phyloP scores from a whole-genome alignment of 148 eudicot genomes.

The Arbutus unedo region DNA sequence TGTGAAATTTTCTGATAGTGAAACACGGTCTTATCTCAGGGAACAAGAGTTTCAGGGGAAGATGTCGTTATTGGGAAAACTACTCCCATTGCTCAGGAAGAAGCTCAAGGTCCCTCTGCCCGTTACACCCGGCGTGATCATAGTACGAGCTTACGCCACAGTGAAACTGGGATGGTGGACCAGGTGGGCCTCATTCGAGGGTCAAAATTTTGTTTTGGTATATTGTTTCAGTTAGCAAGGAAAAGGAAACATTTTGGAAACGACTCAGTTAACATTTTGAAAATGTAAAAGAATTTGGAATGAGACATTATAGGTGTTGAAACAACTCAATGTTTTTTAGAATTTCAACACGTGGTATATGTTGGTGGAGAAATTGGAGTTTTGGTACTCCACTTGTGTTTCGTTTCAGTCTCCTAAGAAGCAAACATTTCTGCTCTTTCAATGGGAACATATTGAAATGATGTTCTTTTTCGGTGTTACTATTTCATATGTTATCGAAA shows the following conservation, averaged over 20 bases:
- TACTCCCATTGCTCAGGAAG: constrained; percentile 81
- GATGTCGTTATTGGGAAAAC: constrained; percentile 99
- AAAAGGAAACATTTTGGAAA: not conserved
- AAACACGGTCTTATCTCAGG: constrained; percentile 35
- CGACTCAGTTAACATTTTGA: not conserved
- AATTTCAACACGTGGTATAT: not conserved
- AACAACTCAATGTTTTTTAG: not conserved
- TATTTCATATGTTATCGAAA: not conserved
- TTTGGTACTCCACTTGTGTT: not conserved
- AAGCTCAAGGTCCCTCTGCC: constrained; percentile 72
- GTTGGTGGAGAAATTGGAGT: not conserved
- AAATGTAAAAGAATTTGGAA: not conserved
- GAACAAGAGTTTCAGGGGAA: constrained; percentile 93
- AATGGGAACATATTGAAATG: not conserved
- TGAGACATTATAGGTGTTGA: not conserved
- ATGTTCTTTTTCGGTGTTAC: not conserved
- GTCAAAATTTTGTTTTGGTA: not conserved
- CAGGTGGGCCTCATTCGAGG: constrained; percentile 44
- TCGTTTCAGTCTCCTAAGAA: not conserved
- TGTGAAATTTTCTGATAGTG: not conserved
- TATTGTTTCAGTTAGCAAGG: not conserved
- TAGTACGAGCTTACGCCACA: constrained; percentile 93
- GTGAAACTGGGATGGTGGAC: constrained; percentile 94
- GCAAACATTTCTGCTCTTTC: not conserved
- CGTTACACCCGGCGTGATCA: constrained; percentile 83